Evolutionary conservation across 257 asterid genomes (phyloP).

Genomic region (Fraxinus cuspidata): DNA sequence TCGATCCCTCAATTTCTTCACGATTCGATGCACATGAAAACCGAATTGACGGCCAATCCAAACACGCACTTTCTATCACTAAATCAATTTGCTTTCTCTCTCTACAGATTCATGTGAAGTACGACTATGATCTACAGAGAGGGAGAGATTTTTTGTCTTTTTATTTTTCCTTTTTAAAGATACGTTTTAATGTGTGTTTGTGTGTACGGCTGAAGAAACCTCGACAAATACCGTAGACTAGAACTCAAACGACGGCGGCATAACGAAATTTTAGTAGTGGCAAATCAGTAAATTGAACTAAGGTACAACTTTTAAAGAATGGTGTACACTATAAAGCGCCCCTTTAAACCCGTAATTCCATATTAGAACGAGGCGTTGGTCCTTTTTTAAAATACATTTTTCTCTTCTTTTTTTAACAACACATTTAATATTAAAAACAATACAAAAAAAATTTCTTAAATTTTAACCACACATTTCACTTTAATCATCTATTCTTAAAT

Average conservation of each 20-base stretch:
- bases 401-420: too few species aligned
- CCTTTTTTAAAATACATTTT: too few species aligned
- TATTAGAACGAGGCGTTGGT: too few species aligned
- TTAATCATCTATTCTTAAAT: too few species aligned
- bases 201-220: constrained; percentile 3
- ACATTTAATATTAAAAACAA: too few species aligned
- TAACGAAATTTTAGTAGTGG: constrained; percentile 18
- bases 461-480: too few species aligned
- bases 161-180: too few species aligned
- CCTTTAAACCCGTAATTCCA: too few species aligned
- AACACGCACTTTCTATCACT: not conserved
- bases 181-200: too few species aligned
- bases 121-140: not conserved
- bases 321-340: too few species aligned
- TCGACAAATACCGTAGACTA: constrained; percentile 19
- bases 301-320: not conserved
- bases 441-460: too few species aligned
- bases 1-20: not conserved
- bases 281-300: constrained; percentile 1
- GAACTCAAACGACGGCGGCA: constrained; percentile 23
- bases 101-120: not conserved
- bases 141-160: not conserved
- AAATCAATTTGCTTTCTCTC: not conserved
- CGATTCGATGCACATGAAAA: not conserved
- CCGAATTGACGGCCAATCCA: not conserved